Evolutionary conservation across 306 rosid species (phyloP), one percentile per base, ranked within the genome.

Genomic region (Urtica urens): DNA sequence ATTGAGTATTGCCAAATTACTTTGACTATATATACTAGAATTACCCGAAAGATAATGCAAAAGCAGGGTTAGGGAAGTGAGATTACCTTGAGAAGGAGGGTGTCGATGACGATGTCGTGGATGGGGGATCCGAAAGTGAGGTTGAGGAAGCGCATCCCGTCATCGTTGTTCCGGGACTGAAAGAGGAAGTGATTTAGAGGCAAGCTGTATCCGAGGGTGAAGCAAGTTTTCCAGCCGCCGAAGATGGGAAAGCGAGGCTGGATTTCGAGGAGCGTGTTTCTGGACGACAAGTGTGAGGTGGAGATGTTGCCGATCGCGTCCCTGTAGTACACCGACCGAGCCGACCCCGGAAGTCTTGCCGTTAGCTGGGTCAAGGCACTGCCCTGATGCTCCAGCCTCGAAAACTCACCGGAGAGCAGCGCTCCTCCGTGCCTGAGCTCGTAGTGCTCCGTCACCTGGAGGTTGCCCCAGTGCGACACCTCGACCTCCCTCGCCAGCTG

Each of bases 371-470:
- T 79, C 58, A 92, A 66, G 30, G 94, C 83, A n/a, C n/a, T n/a
- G n/a, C n/a, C n/a, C n/a, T 20, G 93, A 82, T 67, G 93, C 80
- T 57, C 99, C 94, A n/a, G 82, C 99, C 96, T 92, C 12, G 99
- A 92, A 72, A 92, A 92, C 69, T 85, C 99, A 49, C 99, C 99
- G 65, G 70, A 81, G 80, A 78, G 81, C 58, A 75, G 69, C 49
- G 96, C 96, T 54, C 96, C 99, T 20, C 77, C 96, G 59, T 85
- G 92, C 50, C 79, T 51, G 53, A 92, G 79, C 48, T 47, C 76
- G 74, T 92, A 92, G 58, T 81, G 82, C 83, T 92, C 96, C 14
- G 94, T 85, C 51, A 92, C 73, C 77, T 92, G 99, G 48, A 92
- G 68, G 56, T 76, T 85, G 34, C 99, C 99, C 99, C 99, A 92